Evolutionary conservation across 176 grass and related monocot species (phyloP).

Genomic region (Rhynchospora pubera): DNA sequence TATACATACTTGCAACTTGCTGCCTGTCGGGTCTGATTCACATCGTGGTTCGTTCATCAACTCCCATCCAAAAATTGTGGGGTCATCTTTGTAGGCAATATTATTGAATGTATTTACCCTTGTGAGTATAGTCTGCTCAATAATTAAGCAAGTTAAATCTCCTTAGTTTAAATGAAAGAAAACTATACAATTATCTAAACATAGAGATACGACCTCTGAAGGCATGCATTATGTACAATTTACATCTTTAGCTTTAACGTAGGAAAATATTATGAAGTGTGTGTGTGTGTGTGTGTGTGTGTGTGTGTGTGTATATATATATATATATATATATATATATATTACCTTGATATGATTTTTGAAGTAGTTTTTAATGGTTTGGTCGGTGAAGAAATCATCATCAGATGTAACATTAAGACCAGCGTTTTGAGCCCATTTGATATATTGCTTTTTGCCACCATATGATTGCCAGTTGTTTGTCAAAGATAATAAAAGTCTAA

Average conservation of each 20-base stretch:
- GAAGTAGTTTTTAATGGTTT: slow-evolving; percentile 48
- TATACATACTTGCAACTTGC: slow-evolving; percentile 36
- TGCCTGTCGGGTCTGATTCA: slow-evolving; percentile 43
- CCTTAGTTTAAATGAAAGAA: neutral
- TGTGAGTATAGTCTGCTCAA: slow-evolving; percentile 37
- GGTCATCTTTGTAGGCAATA: slow-evolving; percentile 56
- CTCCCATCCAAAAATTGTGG: slow-evolving; percentile 75
- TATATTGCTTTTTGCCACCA: slow-evolving; percentile 63
- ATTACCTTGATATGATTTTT: slow-evolving; percentile 43
- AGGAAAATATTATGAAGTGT: neutral
- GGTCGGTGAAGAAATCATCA: slow-evolving; percentile 58
- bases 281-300: too few relatives aligned
- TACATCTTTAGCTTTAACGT: too few relatives aligned
- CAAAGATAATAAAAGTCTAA: slow-evolving; percentile 47
- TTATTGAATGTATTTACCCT: slow-evolving; percentile 61
- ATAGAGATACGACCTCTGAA: neutral
- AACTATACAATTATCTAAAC: neutral
- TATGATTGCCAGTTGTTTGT: slow-evolving; percentile 61
- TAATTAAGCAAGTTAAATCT: neutral
- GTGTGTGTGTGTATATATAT: too few relatives aligned
- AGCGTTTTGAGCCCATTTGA: slow-evolving; percentile 41
- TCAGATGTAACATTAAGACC: slow-evolving; percentile 40
- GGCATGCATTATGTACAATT: too few relatives aligned
- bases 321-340: too few relatives aligned
- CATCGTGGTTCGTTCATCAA: slow-evolving; percentile 70